Evolutionary conservation across 192 early-diverging fungal species (phyloP).

Genomic region (Dissophora globulifera): DNA sequence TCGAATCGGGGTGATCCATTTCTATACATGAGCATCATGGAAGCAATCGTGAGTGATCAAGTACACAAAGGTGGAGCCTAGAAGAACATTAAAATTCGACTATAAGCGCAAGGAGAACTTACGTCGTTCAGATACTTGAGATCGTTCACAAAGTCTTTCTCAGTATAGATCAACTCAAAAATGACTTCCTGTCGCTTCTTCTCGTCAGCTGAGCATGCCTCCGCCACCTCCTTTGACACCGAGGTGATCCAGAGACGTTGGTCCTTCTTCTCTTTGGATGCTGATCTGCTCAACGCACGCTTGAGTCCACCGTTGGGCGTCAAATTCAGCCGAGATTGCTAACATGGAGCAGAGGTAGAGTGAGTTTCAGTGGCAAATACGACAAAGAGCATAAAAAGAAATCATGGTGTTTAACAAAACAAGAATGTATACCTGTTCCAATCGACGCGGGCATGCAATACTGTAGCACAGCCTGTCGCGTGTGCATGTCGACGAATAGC

Average conservation of each 20-base stretch:
- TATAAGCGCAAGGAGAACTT: background rate
- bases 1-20: slow-evolving; percentile 72
- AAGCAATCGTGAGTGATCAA: too few relatives aligned
- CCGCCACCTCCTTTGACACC: slow-evolving; percentile 78
- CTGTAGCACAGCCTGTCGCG: slow-evolving; percentile 88
- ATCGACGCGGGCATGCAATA: slow-evolving; percentile 82
- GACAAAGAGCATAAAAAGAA: background rate
- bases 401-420: background rate
- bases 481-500: slow-evolving; percentile 94
- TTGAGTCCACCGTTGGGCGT: slow-evolving; percentile 51
- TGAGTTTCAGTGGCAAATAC: background rate
- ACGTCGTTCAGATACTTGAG: slow-evolving; percentile 83
- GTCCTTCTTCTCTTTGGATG: slow-evolving; percentile 65
- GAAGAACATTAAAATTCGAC: background rate
- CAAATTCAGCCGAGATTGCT: slow-evolving; percentile 51
- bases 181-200: slow-evolving; percentile 93
- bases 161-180: slow-evolving; percentile 91
- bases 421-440: slow-evolving; percentile 67
- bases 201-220: slow-evolving; percentile 77
- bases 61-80: too few relatives aligned
- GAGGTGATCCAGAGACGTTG: slow-evolving; percentile 85
- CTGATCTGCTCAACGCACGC: slow-evolving; percentile 53
- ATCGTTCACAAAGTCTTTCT: slow-evolving; percentile 92
- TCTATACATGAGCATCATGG: slow-evolving; percentile 41
- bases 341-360: background rate